phyloP scores from a whole-genome alignment of 257 asterid species.

The Primulina huaijiensis region DNA sequence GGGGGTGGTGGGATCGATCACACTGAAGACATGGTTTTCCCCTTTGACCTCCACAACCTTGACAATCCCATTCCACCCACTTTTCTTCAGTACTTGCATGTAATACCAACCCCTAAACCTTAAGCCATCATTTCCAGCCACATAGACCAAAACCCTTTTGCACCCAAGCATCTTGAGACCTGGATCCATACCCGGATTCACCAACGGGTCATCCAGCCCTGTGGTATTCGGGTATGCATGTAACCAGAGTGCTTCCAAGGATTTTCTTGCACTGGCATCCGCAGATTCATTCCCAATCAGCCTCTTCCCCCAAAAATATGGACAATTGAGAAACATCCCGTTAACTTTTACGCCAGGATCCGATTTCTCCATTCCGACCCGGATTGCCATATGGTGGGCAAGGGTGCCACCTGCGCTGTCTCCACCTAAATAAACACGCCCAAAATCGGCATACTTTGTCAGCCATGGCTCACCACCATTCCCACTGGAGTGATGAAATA shows the following conservation, averaged over 20 bases:
- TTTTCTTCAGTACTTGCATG: background rate
- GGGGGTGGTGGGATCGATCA: background rate
- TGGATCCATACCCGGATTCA: conserved; percentile 25
- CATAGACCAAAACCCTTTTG: conserved; percentile 18
- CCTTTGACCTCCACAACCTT: conserved; percentile 10
- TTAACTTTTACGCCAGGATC: conserved; percentile 19
- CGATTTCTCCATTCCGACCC: conserved; percentile 30
- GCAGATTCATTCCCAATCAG: conserved; percentile 28
- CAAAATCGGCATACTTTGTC: conserved; percentile 33
- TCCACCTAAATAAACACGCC: conserved; percentile 37
- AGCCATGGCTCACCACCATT: conserved; percentile 40
- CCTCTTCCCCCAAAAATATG: conserved; percentile 42
- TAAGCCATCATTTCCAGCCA: conserved; percentile 15
- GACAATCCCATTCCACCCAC: conserved; percentile 19
- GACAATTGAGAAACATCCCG: conserved; percentile 38
- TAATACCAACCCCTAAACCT: conserved; percentile 23
- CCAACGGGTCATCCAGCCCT: conserved; percentile 35
- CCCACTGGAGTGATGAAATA: conserved; percentile 33
- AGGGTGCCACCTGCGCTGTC: conserved; percentile 54
- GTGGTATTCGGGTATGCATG: conserved; percentile 29
- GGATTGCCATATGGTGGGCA: conserved; percentile 41
- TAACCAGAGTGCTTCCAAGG: conserved; percentile 28
- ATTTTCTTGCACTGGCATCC: background rate
- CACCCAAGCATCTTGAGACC: conserved; percentile 12
- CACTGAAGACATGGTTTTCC: conserved; percentile 24